Conservation (phyloP, 2,329 filamentous ascomycete species). For the Phialemoniopsis sp. region DNA sequence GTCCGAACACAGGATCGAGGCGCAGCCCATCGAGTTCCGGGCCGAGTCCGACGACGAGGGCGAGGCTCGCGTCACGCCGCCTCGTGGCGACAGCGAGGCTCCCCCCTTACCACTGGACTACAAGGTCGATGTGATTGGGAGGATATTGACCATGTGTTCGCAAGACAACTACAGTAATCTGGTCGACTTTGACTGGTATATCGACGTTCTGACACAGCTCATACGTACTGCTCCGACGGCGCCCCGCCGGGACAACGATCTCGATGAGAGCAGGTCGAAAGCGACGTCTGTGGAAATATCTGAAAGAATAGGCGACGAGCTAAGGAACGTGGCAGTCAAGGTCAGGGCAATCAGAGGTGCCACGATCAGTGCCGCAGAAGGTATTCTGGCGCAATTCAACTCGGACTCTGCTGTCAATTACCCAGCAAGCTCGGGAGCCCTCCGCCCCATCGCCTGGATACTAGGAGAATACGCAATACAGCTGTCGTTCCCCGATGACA, state of each 20-base stretch:
- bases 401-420: conserved; percentile 45
- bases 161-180: conserved; percentile 83
- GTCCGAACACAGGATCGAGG: conserved; percentile 32
- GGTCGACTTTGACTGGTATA: conserved; percentile 95
- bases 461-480: conserved; percentile 82
- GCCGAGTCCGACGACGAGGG: conserved; percentile 47
- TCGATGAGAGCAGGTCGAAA: conserved; percentile 21
- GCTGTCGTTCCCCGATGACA: conserved; percentile 65
- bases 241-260: conserved; percentile 31
- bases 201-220: conserved; percentile 82
- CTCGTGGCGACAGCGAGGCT: conserved; percentile 20
- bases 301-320: conserved; percentile 73
- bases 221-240: conserved; percentile 64
- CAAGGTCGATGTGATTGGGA: conserved; percentile 72
- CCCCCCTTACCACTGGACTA: conserved; percentile 81
- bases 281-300: conserved; percentile 47
- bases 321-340: conserved; percentile 88
- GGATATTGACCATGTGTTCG: conserved; percentile 86
- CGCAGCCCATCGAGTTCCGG: conserved; percentile 39
- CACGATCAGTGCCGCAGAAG: conserved; percentile 78
- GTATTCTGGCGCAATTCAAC: conserved; percentile 60
- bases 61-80: conserved; percentile 31
- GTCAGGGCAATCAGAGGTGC: conserved; percentile 78
- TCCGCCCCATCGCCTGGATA: conserved; percentile 79
- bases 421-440: conserved; percentile 56